Evolutionary conservation across 805 yeast species (phyloP).

Genomic region (Yarrowia deformans): DNA sequence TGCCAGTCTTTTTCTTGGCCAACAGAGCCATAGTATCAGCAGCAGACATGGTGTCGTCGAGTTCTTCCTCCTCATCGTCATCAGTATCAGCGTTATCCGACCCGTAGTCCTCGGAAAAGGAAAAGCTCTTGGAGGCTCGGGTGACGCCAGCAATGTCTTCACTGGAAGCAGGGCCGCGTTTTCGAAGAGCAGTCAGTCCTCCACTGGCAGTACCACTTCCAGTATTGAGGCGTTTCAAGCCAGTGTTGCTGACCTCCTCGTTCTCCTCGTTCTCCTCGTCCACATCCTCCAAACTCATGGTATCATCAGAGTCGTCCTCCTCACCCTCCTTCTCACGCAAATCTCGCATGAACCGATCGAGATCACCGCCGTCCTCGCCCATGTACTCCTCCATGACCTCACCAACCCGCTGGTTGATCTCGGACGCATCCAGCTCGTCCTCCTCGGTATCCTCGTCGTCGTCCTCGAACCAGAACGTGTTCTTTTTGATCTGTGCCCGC

Average conservation of each 20-base stretch:
- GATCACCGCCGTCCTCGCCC: background rate
- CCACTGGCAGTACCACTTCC: slow-evolving; percentile 15
- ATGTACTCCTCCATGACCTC: slow-evolving; percentile 14
- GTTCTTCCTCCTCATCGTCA: slow-evolving; percentile 38
- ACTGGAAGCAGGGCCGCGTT: background rate
- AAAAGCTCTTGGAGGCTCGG: slow-evolving; percentile 11
- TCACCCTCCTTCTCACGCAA: too few species aligned
- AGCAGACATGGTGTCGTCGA: slow-evolving; percentile 46
- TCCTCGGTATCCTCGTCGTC: slow-evolving; percentile 26
- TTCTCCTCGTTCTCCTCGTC: background rate
- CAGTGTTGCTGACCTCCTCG: background rate
- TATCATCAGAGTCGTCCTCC: slow-evolving; percentile 1
- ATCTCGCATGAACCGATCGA: background rate
- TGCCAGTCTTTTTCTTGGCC: slow-evolving; percentile 40
- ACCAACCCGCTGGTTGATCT: background rate
- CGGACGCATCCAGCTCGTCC: background rate
- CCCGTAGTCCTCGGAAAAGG: slow-evolving; percentile 37
- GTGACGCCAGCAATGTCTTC: slow-evolving; percentile 7
- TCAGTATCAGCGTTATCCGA: slow-evolving; percentile 14
- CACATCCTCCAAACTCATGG: background rate
- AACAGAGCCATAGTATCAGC: slow-evolving; percentile 52
- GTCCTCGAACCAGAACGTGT: slow-evolving; percentile 53
- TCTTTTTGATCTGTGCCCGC: slow-evolving; percentile 47
- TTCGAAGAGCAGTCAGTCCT: background rate
- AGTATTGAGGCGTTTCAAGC: background rate